Conservation (phyloP, 2,329 filamentous ascomycete genomes). For the Plectosphaerella sp. region DNA sequence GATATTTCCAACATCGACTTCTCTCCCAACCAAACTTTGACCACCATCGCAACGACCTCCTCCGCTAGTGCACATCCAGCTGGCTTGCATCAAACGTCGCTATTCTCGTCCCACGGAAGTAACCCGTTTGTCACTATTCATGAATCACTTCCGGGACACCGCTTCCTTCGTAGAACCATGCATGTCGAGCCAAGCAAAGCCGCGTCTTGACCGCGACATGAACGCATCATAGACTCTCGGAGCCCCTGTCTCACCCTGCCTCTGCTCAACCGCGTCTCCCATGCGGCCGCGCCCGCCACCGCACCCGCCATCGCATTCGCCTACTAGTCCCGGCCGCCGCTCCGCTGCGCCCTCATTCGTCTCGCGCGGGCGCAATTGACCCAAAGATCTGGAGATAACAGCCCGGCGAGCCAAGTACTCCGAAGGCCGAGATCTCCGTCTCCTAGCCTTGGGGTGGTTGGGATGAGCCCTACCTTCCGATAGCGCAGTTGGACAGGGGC, state of each 20-base stretch:
- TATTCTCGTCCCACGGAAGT: too few species aligned
- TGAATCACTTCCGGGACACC: neutral
- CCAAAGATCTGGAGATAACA: neutral
- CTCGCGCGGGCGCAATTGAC: too few species aligned
- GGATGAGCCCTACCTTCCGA: too few species aligned
- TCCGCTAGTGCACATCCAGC: too few species aligned
- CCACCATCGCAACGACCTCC: too few species aligned
- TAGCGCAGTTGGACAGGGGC: too few species aligned
- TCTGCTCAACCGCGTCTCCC: neutral
- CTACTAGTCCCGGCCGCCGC: too few species aligned
- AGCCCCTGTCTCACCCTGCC: neutral
- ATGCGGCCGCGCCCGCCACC: neutral
- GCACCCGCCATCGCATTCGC: neutral
- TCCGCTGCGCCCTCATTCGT: too few species aligned
- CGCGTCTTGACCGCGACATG: neutral
- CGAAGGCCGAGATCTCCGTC: neutral
- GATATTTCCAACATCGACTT: too few species aligned
- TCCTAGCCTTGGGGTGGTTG: too few species aligned
- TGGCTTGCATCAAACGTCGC: too few species aligned
- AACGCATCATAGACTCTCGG: slow-evolving; percentile 3
- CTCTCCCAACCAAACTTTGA: too few species aligned
- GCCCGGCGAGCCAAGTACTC: slow-evolving; percentile 1
- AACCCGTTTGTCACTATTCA: neutral
- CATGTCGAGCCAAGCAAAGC: neutral
- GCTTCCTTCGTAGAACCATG: neutral